phyloP scores from a whole-genome alignment of 2,329 filamentous ascomycete species.

The Fusarium zealandicum region DNA sequence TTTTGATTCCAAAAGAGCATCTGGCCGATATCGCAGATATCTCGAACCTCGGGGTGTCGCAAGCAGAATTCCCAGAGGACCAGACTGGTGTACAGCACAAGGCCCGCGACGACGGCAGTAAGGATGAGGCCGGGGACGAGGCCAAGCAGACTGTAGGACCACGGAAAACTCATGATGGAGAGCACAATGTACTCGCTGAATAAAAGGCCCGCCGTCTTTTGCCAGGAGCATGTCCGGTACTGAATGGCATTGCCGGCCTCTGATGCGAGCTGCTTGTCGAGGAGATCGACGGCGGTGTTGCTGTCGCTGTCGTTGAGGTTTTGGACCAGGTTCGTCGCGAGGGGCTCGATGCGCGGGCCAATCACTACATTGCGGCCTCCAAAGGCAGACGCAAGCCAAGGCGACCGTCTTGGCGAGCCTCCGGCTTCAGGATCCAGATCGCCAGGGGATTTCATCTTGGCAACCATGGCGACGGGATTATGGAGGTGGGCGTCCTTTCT shows the following conservation, averaged over 20 bases:
- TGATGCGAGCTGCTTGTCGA: constrained; percentile 71
- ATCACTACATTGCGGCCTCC: constrained; percentile 51
- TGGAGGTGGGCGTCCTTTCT: too few species aligned
- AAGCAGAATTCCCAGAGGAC: constrained; percentile 82
- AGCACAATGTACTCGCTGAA: constrained; percentile 96
- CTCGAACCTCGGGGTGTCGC: constrained; percentile 85
- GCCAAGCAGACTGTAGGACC: constrained; percentile 86
- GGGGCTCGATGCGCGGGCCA: constrained; percentile 60
- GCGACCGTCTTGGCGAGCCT: constrained; percentile 21
- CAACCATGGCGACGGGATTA: constrained; percentile 7
- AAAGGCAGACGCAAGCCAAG: constrained; percentile 45
- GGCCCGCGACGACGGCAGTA: constrained; percentile 75
- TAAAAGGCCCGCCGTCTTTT: constrained; percentile 87
- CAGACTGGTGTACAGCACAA: constrained; percentile 78
- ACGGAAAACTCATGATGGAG: constrained; percentile 92
- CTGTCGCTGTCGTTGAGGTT: constrained; percentile 49
- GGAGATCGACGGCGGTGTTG: constrained; percentile 55
- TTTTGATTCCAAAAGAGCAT: constrained; percentile 86
- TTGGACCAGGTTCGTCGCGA: constrained; percentile 46
- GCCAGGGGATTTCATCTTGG: constrained; percentile 8
- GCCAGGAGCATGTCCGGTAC: constrained; percentile 92
- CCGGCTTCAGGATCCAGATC: constrained; percentile 14
- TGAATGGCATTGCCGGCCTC: constrained; percentile 83
- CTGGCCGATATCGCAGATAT: constrained; percentile 92
- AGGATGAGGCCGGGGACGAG: constrained; percentile 84